These are phyloP conservation scores for Phytophthora pisi DNA, from an alignment of 352 stramenopile species.

Conservation along the genomic window DNA sequence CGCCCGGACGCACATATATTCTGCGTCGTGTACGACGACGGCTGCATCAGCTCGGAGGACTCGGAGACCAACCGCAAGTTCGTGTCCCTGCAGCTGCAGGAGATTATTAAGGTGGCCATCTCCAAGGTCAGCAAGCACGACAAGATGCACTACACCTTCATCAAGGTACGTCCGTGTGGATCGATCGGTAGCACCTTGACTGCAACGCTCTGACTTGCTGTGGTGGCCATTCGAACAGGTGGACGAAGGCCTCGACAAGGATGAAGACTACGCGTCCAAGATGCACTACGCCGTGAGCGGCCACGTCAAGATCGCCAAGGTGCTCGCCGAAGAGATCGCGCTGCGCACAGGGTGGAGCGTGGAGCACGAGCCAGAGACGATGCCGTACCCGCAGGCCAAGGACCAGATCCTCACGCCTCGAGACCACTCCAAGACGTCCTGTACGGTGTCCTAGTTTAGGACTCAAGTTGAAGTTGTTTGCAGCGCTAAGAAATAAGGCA, in stretches of 20 bases:
- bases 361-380: slow-evolving; percentile 55
- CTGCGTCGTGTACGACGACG: slow-evolving; percentile 86
- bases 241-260: slow-evolving; percentile 61
- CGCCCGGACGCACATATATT: slow-evolving; percentile 85
- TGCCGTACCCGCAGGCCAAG: slow-evolving; percentile 83
- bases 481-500: slow-evolving; percentile 17
- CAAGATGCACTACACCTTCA: slow-evolving; percentile 84
- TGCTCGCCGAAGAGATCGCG: slow-evolving; percentile 77
- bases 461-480: slow-evolving; percentile 27
- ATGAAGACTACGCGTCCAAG: slow-evolving; percentile 78
- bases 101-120: slow-evolving; percentile 88
- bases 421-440: slow-evolving; percentile 52
- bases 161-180: slow-evolving; percentile 54
- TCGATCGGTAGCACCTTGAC: background rate
- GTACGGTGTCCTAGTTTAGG: slow-evolving; percentile 37
- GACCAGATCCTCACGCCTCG: slow-evolving; percentile 75
- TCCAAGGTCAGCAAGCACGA: slow-evolving; percentile 77
- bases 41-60: slow-evolving; percentile 81
- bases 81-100: slow-evolving; percentile 79
- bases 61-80: slow-evolving; percentile 76
- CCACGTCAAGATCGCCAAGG: slow-evolving; percentile 82
- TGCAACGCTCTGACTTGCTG: background rate
- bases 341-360: slow-evolving; percentile 69
- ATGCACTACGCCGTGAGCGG: slow-evolving; percentile 86
- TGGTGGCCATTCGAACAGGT: slow-evolving; percentile 40